phyloP scores from a whole-genome alignment of 176 grass and related monocot genomes.

The Musa beccarii region DNA sequence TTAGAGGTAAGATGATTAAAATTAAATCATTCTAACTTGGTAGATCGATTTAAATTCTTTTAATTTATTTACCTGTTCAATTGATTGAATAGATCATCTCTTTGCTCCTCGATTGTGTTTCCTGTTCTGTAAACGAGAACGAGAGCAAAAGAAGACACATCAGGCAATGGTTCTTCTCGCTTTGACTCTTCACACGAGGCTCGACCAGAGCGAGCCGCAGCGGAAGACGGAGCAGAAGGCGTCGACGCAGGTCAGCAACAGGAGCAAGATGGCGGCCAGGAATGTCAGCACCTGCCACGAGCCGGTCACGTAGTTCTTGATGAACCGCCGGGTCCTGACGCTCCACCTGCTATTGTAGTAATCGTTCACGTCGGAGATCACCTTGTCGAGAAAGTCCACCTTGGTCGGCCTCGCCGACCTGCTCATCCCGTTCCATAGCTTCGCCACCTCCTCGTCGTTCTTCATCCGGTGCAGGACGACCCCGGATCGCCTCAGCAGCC shows the following conservation, averaged over 20 bases:
- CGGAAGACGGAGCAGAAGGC: constrained; percentile 9
- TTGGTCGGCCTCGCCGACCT: not conserved
- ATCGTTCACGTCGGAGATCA: constrained; percentile 10
- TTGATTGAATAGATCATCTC: too few species aligned
- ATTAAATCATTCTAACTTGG: too few species aligned
- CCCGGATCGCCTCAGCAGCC: constrained; percentile 27
- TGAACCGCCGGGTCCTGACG: not conserved
- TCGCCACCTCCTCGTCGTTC: constrained; percentile 20
- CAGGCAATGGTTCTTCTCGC: not conserved
- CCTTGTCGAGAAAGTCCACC: constrained; percentile 3
- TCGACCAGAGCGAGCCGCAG: not conserved
- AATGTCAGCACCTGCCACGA: constrained; percentile 7
- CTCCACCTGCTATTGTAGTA: not conserved
- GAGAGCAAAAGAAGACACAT: too few species aligned
- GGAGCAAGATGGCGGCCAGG: not conserved
- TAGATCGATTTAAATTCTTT: too few species aligned
- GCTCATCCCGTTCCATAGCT: constrained; percentile 24
- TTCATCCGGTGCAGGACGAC: constrained; percentile 22
- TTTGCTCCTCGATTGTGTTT: too few species aligned
- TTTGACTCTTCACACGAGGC: not conserved
- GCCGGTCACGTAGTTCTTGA: not conserved
- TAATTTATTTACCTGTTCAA: too few species aligned
- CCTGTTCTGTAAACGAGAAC: too few species aligned
- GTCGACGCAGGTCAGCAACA: not conserved
- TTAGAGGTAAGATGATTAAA: too few species aligned